phyloP scores from a whole-genome alignment of 2,329 filamentous ascomycete genomes.

The Leptographium wingfieldii region DNA sequence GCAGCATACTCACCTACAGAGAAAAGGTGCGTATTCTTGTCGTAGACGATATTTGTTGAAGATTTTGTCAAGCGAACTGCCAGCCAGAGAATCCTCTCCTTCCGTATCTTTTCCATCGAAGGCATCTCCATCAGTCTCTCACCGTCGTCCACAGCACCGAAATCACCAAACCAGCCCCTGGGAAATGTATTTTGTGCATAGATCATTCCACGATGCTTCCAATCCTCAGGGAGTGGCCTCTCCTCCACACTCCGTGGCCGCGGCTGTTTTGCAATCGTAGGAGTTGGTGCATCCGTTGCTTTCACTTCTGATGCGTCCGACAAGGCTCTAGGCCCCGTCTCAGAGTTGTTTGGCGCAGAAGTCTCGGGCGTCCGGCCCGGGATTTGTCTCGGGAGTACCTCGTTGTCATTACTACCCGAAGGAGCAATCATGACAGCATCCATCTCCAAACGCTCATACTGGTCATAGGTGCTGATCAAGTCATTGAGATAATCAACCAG shows the following conservation, averaged over 20 bases:
- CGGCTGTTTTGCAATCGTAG: neutral
- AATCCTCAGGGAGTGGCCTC: conserved; percentile 56
- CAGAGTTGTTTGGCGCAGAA: neutral
- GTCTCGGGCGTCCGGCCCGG: too few species aligned
- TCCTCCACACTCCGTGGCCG: conserved; percentile 21
- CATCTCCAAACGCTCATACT: conserved; percentile 24
- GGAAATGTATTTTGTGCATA: conserved; percentile 50
- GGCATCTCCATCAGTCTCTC: conserved; percentile 51
- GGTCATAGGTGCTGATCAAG: conserved; percentile 14
- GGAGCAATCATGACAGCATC: conserved; percentile 1
- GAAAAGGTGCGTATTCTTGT: conserved; percentile 26
- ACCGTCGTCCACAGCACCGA: conserved; percentile 46
- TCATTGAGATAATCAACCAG: conserved; percentile 27
- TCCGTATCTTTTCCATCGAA: conserved; percentile 43
- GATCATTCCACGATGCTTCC: conserved; percentile 48
- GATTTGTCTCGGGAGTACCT: too few species aligned
- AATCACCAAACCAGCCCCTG: conserved; percentile 38
- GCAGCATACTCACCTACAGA: conserved; percentile 15
- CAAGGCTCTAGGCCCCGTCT: neutral
- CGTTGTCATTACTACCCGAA: neutral
- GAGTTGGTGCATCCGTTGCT: too few species aligned
- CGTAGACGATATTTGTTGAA: conserved; percentile 33
- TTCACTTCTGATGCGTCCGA: too few species aligned
- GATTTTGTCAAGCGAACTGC: conserved; percentile 32
- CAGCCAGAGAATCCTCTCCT: conserved; percentile 47